A percentile compares a stretch with the other conserved stretches of the same genome.
Evolutionary conservation across 164 flowering plant genomes (phyloP).

Genomic region (Piper longum): DNA sequence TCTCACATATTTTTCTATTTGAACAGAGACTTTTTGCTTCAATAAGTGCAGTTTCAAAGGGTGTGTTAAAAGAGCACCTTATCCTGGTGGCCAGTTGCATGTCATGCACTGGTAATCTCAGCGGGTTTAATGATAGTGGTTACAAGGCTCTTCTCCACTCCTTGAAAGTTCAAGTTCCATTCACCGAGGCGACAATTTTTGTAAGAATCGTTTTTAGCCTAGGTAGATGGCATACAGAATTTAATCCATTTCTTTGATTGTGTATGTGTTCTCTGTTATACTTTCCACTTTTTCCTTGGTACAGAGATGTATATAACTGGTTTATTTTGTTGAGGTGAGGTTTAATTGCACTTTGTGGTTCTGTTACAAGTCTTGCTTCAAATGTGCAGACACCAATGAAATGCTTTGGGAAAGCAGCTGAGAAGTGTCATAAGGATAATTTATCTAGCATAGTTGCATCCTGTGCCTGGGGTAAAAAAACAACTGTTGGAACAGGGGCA

Average conservation of each 20-base stretch:
- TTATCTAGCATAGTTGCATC: slow-evolving; percentile 76
- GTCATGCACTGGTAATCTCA: slow-evolving; percentile 67
- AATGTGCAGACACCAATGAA: slow-evolving; percentile 54
- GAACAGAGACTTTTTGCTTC: slow-evolving; percentile 75
- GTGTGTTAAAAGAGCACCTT: slow-evolving; percentile 79
- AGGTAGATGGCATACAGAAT: background rate
- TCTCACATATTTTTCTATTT: background rate
- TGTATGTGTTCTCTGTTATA: background rate
- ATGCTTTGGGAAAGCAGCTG: slow-evolving; percentile 92
- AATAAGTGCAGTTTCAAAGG: slow-evolving; percentile 70
- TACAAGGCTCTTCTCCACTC: slow-evolving; percentile 63
- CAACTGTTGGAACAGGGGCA: slow-evolving; percentile 80
- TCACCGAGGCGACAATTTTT: slow-evolving; percentile 79
- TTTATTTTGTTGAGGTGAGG: background rate
- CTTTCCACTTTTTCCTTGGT: background rate
- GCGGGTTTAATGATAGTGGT: slow-evolving; percentile 81
- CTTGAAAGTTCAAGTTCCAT: slow-evolving; percentile 68
- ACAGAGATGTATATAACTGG: background rate
- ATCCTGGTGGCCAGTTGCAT: slow-evolving; percentile 70
- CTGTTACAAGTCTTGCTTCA: background rate
- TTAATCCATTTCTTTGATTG: background rate
- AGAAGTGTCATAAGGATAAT: slow-evolving; percentile 61
- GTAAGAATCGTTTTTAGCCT: slow-evolving; percentile 28
- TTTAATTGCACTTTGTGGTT: background rate
- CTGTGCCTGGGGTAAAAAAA: slow-evolving; percentile 93